Conservation (phyloP, 1,139 yeast species). For the Yamadazyma atlantica region DNA sequence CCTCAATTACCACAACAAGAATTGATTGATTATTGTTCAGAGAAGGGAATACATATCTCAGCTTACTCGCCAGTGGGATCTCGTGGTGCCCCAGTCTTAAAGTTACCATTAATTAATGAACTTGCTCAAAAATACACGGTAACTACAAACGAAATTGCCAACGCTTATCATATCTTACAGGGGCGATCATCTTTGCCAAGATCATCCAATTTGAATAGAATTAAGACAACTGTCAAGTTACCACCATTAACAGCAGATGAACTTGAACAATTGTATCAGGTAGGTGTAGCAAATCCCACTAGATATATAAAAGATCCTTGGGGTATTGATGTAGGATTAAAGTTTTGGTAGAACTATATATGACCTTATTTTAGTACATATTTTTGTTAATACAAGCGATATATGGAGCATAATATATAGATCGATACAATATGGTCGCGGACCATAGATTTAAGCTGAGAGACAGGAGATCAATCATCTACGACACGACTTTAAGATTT, state of each 20-base stretch:
- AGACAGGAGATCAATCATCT: too few species aligned
- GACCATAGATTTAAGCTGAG: too few species aligned
- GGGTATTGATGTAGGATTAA: neutral
- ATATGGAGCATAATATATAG: neutral
- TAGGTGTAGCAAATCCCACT: slow-evolving; percentile 42
- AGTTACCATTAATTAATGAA: slow-evolving; percentile 26
- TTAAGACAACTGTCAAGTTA: slow-evolving; percentile 25
- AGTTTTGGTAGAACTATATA: neutral
- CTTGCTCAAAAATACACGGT: slow-evolving; percentile 34
- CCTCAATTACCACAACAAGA: slow-evolving; percentile 41
- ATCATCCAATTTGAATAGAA: slow-evolving; percentile 35
- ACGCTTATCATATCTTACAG: slow-evolving; percentile 34
- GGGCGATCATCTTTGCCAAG: slow-evolving; percentile 35
- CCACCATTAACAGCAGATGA: slow-evolving; percentile 45
- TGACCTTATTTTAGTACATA: neutral
- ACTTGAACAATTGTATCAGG: slow-evolving; percentile 33
- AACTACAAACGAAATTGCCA: slow-evolving; percentile 30
- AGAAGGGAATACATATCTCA: slow-evolving; percentile 25
- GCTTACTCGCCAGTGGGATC: slow-evolving; percentile 41
- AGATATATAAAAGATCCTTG: slow-evolving; percentile 20
- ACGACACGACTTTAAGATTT: too few species aligned
- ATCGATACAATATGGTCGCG: too few species aligned
- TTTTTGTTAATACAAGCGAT: neutral
- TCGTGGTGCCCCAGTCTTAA: slow-evolving; percentile 35
- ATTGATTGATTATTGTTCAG: slow-evolving; percentile 26